These are phyloP conservation scores for Macrophomina tecta DNA, from an alignment of 2,329 filamentous ascomycete species.

Conservation along the genomic window DNA sequence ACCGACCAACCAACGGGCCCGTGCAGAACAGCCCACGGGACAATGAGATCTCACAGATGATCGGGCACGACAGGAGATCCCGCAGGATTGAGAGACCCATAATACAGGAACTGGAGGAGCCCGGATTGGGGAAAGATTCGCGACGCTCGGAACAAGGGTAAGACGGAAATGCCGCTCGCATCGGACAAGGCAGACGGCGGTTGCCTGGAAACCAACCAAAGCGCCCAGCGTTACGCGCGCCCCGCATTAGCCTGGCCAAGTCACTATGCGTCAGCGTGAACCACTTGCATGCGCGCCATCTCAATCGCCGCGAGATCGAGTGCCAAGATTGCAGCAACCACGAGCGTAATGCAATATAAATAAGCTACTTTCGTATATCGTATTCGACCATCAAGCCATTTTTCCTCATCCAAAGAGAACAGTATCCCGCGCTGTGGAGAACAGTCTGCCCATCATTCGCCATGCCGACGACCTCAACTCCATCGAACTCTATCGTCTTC, in stretches of 20 bases:
- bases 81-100: too few species aligned
- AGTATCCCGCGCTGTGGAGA: background rate
- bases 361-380: background rate
- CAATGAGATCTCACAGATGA: too few species aligned
- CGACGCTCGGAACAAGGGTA: too few species aligned
- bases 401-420: background rate
- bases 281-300: background rate
- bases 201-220: too few species aligned
- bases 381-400: background rate
- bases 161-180: too few species aligned
- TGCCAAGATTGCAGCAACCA: background rate
- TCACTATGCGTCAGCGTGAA: background rate
- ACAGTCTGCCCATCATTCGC: background rate
- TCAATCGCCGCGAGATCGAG: background rate
- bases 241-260: background rate
- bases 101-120: too few species aligned
- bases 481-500: constrained; percentile 44
- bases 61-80: too few species aligned
- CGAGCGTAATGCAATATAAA: background rate
- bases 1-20: too few species aligned
- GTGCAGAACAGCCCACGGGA: too few species aligned
- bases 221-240: too few species aligned
- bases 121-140: too few species aligned
- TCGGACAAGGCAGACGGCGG: too few species aligned
- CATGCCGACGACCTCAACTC: constrained; percentile 33